Base-by-base conservation (phyloP, 257 asterid species). In the Penstemon davidsonii region DNA sequence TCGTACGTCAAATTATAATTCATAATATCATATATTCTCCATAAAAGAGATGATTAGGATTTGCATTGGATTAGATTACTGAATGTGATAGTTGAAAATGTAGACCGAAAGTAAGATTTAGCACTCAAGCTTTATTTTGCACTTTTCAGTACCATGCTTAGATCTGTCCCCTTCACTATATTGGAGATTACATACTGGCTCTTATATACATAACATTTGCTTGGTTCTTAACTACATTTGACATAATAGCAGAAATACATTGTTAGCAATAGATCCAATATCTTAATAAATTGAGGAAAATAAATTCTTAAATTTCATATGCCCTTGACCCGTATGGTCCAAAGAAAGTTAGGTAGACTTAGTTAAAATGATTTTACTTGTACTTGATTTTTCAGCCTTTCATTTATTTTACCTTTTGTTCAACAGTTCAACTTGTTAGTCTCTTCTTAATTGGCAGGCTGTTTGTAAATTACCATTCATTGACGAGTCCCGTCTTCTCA, bases 391-490 rank as follows among this genome's bases (percentile, higher is more conserved):
- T 55, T 66, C 70, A 60, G n/a, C 8, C 57, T 13, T 46, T 40
- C 58, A 62, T 15, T 44, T 60, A 41, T 52, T 8, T 47, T 38
- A 7, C 47, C 42, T 33, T 50, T 57, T 59, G 18, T 6, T 33
- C 64, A 46, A 42, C 53, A 39, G n/a, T 36, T 47, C 55, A 41
- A 55, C 55, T 72, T 40, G 63, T 50, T 69, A 46, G 55, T 63
- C 53, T 65, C 68, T 61, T 70, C 46, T 66, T 64, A 60, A 66
- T 62, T 76, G 66, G 18, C 83, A 87, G 90, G 94, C 86, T 61
- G 77, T 87, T 19, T 81, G 88, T 74, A 82, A 75, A 75, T 69
- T 87, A 70, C 94, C 94, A 69, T 87, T 87, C 67, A 83, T 87
- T 5, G 82, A 87, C 6, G 90, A 84, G 73, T 54, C 39, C 50